Evolutionary conservation across 176 grass and related monocot genomes (phyloP).

Genomic region (Eleusine coracana): DNA sequence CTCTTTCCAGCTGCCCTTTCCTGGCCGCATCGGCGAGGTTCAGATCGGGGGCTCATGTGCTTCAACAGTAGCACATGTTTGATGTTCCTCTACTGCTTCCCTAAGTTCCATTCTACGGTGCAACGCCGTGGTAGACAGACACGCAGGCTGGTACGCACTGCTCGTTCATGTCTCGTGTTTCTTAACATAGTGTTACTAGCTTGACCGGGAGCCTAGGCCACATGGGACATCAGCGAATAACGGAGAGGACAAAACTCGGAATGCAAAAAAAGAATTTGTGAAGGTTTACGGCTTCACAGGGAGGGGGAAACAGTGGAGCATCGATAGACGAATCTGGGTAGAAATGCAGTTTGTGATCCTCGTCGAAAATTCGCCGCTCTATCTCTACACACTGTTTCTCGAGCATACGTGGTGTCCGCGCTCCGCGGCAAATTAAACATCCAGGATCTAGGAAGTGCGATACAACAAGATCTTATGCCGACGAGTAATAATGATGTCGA

Average conservation of each 20-base stretch:
- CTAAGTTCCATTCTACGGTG: not conserved
- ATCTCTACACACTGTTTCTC: not conserved
- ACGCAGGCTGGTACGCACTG: not conserved
- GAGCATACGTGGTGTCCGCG: not conserved
- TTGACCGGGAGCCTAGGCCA: not conserved
- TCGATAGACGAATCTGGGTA: not conserved
- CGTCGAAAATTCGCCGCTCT: not conserved
- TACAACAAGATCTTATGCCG: not conserved
- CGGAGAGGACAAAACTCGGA: not conserved
- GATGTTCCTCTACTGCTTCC: constrained; percentile 16
- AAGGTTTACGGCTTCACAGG: not conserved
- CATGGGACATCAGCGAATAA: not conserved
- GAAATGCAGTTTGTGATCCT: not conserved
- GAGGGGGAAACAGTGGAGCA: not conserved
- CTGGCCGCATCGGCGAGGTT: constrained; percentile 15
- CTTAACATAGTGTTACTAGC: not conserved
- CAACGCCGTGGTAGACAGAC: not conserved
- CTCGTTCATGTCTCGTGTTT: not conserved
- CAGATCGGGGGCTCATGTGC: constrained; percentile 45
- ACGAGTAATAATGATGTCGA: not conserved
- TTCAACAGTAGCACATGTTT: constrained; percentile 48
- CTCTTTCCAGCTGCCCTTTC: constrained; percentile 40
- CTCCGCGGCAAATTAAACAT: too few relatives aligned
- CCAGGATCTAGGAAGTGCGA: not conserved
- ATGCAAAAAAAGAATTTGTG: not conserved